Base-by-base conservation (phyloP, 176 grass and related monocot genomes). In the Carex kokanica region DNA sequence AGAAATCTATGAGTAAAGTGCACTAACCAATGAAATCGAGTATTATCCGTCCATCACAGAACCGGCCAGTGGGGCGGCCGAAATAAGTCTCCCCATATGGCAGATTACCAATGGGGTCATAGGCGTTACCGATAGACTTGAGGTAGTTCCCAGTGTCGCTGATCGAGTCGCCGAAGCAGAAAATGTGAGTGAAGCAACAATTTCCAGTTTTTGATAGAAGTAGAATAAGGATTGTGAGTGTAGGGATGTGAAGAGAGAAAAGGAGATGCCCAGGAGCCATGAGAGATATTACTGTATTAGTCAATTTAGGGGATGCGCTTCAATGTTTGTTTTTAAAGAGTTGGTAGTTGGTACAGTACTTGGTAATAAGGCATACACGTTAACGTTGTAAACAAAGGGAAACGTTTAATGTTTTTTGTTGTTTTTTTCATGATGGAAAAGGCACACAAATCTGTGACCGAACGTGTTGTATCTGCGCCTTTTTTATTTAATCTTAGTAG, bases 91-190 rank as follows among this genome's bases (percentile, higher is more conserved):
- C 79, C 27, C 94, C 94, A 11, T 97, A 97, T 10, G 94, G 94
- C 41, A 79, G 82, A 31, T 83, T 32, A 27, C 90, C 82, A 85
- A 74, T 78, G 0, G 83, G 79, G 86, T 56, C 80, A 4, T 58
- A 81, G 67, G 18, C 64, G 6, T 38, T 58, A 3, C 80, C 83
- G 60, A 80, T 81, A 14, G 86, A 80, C 18, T 8, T 60, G 17
- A 97, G 66, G 9, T 69, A 91, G 88, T 97, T 97, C 21, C 94
- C 94, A 7, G 94, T 97, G 88, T 97, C 94, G 2, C 91, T 87
- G 60, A 94, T 85, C 72, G 91, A 97, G 88, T 97, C 91, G 38
- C 94, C 94, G 86, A 97, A 97, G 83, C 91, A 90, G 85, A 92
- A 97, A 87, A 97, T 90, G 74, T 62, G 84, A 57, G 89, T 84